Evolutionary conservation across 192 early-diverging fungal genomes (phyloP).

Genomic region (Coemansia pectinata): DNA sequence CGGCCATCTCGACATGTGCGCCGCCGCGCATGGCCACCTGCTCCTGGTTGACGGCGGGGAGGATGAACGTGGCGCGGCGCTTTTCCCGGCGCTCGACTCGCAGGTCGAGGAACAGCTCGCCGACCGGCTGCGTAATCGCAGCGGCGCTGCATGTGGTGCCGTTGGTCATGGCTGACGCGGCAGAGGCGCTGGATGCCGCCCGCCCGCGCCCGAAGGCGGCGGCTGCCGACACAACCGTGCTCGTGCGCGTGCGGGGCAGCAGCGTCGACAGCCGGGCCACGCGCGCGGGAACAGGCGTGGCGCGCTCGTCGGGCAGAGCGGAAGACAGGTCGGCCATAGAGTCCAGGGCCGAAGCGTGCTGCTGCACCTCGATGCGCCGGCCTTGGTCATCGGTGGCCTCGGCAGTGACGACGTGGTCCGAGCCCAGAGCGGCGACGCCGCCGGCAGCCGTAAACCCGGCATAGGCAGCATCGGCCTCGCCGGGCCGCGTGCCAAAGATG

Average conservation of each 20-base stretch:
- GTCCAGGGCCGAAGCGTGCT: constrained; percentile 17
- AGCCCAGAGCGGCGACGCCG: constrained; percentile 14
- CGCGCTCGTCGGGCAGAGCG: neutral
- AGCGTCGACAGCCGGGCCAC: constrained; percentile 41
- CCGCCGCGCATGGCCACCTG: constrained; percentile 54
- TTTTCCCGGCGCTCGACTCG: constrained; percentile 44
- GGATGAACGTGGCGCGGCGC: constrained; percentile 43
- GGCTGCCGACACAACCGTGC: constrained; percentile 28
- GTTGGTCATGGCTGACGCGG: constrained; percentile 7
- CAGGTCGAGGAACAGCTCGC: constrained; percentile 57
- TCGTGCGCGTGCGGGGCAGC: constrained; percentile 38
- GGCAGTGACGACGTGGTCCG: constrained; percentile 15
- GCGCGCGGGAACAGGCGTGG: constrained; percentile 20
- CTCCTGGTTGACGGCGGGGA: constrained; percentile 52
- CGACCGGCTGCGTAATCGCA: constrained; percentile 24
- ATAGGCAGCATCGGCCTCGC: constrained; percentile 26
- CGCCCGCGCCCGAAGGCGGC: constrained; percentile 13
- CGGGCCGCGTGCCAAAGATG: constrained; percentile 11
- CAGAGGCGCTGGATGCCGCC: constrained; percentile 47
- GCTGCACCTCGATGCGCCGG: constrained; percentile 34
- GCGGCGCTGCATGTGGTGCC: neutral
- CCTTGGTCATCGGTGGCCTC: constrained; percentile 35
- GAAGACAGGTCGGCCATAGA: neutral
- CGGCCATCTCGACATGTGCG: constrained; percentile 51
- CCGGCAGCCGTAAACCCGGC: constrained; percentile 16